A percentile compares a stretch with the other conserved stretches of the same genome.
phyloP scores from a whole-genome alignment of 2,329 filamentous ascomycete genomes.

The Fusarium miscanthi region DNA sequence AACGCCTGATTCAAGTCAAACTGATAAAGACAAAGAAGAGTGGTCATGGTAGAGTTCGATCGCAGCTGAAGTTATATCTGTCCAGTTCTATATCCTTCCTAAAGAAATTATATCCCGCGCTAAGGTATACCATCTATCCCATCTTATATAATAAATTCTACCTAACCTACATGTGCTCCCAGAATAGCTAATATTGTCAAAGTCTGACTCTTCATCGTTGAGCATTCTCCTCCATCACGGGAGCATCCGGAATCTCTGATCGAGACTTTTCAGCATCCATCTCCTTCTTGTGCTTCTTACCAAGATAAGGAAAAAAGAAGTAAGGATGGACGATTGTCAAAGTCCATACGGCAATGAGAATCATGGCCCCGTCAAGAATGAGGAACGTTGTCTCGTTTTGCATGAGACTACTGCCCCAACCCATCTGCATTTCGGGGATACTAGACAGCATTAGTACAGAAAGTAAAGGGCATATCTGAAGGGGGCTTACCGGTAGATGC shows the following conservation, averaged over 20 bases:
- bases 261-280: constrained; percentile 3
- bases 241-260: not conserved
- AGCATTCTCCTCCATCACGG: constrained; percentile 1
- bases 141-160: not conserved
- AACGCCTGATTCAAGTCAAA: fast-evolving
- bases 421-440: constrained; percentile 39
- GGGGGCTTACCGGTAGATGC: constrained; percentile 28
- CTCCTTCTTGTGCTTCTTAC: constrained; percentile 5
- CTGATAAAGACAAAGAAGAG: not conserved
- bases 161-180: too few relatives aligned
- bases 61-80: not conserved
- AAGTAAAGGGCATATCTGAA: fast-evolving
- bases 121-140: not conserved
- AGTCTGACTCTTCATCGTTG: not conserved
- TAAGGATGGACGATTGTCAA: constrained; percentile 33
- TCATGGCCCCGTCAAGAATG: constrained; percentile 36
- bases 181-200: too few relatives aligned
- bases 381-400: constrained; percentile 37
- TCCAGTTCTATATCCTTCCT: not conserved
- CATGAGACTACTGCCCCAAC: constrained; percentile 36
- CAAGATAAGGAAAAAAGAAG: constrained; percentile 31
- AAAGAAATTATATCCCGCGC: not conserved
- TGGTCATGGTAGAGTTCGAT: fast-evolving
- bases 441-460: not conserved
- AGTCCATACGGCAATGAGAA: constrained; percentile 30